Conservation (phyloP, 331 rosid genomes). For the Rosa hybrid region DNA sequence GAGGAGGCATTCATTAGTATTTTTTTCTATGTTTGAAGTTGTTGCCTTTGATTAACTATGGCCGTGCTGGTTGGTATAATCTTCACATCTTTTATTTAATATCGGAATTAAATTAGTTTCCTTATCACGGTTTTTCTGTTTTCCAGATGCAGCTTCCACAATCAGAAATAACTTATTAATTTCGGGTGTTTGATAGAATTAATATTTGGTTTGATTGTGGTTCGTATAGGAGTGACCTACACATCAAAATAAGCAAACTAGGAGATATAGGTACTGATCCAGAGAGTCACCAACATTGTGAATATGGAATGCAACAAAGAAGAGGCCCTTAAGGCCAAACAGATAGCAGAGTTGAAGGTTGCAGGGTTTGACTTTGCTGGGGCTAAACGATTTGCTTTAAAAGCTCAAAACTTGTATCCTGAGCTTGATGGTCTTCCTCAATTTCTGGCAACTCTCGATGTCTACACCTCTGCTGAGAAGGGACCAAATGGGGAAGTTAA, state of each 20-base stretch:
- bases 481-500: conserved; percentile 40
- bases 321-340: conserved; percentile 46
- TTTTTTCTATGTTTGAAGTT: conserved; percentile 21
- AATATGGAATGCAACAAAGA: conserved; percentile 60
- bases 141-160: conserved; percentile 20
- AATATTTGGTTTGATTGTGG: conserved; percentile 17
- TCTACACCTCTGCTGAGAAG: conserved; percentile 51
- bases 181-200: conserved; percentile 16
- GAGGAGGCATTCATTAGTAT: conserved; percentile 19
- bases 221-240: conserved; percentile 18
- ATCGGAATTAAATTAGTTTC: neutral
- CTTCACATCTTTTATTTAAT: neutral
- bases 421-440: conserved; percentile 52
- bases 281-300: conserved; percentile 24
- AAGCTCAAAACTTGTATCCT: conserved; percentile 54
- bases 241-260: conserved; percentile 24
- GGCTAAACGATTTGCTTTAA: conserved; percentile 50
- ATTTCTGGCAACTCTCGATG: conserved; percentile 52
- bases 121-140: conserved; percentile 19
- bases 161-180: conserved; percentile 26
- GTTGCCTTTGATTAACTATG: conserved; percentile 14
- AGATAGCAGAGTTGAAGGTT: conserved; percentile 57
- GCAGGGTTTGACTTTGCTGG: conserved; percentile 28
- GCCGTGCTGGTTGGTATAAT: neutral
- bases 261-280: conserved; percentile 11